Conservation (phyloP, 345 rosid species). For the Pistacia vera region DNA sequence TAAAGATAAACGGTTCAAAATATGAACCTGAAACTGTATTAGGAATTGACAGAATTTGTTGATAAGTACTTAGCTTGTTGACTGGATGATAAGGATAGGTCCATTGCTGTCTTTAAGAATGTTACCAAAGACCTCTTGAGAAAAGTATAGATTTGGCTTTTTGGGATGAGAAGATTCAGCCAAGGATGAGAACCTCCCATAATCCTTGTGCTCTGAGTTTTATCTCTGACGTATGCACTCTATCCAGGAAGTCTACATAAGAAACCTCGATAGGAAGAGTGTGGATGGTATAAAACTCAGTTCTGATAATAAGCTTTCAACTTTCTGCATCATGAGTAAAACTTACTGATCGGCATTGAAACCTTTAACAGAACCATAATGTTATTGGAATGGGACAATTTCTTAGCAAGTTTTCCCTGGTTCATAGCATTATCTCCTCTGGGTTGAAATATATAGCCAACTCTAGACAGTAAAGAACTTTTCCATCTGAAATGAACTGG, state of each 20-base stretch:
- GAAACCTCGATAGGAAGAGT: slow-evolving; percentile 74
- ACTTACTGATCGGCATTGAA: slow-evolving; percentile 4
- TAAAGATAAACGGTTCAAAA: slow-evolving; percentile 5
- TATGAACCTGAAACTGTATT: not conserved
- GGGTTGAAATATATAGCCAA: slow-evolving; percentile 72
- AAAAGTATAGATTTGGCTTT: slow-evolving; percentile 59
- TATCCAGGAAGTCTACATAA: slow-evolving; percentile 76
- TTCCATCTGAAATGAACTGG: slow-evolving; percentile 77
- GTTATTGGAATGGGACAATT: slow-evolving; percentile 10
- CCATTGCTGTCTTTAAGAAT: slow-evolving; percentile 76
- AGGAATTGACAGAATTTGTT: not conserved
- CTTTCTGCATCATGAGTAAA: slow-evolving; percentile 45
- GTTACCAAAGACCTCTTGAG: slow-evolving; percentile 61
- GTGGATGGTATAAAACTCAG: slow-evolving; percentile 71
- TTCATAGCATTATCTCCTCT: slow-evolving; percentile 41
- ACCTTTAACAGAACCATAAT: slow-evolving; percentile 2
- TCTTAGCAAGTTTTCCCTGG: slow-evolving; percentile 44
- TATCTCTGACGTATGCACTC: slow-evolving; percentile 72
- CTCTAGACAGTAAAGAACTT: slow-evolving; percentile 82
- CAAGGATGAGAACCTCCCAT: slow-evolving; percentile 99
- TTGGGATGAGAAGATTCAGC: slow-evolving; percentile 85
- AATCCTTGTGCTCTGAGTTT: slow-evolving; percentile 74
- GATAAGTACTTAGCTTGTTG: slow-evolving; percentile 69
- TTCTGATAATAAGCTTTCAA: slow-evolving; percentile 54
- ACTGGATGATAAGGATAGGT: slow-evolving; percentile 86